These are phyloP conservation scores for Fagopyrum homotropicum DNA, from an alignment of 148 eudicot species.

Conservation along the genomic window DNA sequence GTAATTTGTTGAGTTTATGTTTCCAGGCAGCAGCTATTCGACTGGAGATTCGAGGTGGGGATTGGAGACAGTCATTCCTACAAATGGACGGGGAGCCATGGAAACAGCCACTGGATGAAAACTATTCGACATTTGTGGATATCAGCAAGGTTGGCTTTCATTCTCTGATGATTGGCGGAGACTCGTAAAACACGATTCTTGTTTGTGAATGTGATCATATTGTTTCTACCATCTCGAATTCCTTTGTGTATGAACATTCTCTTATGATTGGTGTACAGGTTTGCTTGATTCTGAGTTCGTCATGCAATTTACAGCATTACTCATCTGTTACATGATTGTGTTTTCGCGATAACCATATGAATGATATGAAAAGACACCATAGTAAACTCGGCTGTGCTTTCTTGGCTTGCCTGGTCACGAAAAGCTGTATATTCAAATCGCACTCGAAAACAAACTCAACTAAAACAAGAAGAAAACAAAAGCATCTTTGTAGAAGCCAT, in stretches of 20 bases:
- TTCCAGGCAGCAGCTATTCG: slow-evolving; percentile 83
- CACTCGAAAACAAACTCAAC: background rate
- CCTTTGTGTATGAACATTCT: background rate
- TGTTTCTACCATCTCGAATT: background rate
- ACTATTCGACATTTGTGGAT: slow-evolving; percentile 76
- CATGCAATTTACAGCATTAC: background rate
- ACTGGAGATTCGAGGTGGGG: slow-evolving; percentile 91
- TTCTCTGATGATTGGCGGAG: slow-evolving; percentile 62
- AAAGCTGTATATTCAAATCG: background rate
- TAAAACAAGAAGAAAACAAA: background rate
- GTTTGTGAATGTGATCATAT: slow-evolving; percentile 6
- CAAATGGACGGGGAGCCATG: slow-evolving; percentile 99
- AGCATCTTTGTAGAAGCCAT: background rate
- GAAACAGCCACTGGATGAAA: slow-evolving; percentile 82
- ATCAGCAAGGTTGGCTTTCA: slow-evolving; percentile 70
- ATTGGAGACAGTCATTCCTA: slow-evolving; percentile 66
- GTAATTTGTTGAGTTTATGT: background rate
- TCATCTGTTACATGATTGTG: background rate
- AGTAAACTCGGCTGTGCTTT: background rate
- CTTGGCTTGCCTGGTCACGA: background rate
- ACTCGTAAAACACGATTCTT: slow-evolving; percentile 7
- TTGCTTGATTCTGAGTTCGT: background rate
- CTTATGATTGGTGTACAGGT: background rate
- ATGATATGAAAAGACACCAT: too few relatives aligned
- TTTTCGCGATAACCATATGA: background rate